Conservation (phyloP, 2,329 filamentous ascomycete genomes). For the Chrysoporthe puriensis region DNA sequence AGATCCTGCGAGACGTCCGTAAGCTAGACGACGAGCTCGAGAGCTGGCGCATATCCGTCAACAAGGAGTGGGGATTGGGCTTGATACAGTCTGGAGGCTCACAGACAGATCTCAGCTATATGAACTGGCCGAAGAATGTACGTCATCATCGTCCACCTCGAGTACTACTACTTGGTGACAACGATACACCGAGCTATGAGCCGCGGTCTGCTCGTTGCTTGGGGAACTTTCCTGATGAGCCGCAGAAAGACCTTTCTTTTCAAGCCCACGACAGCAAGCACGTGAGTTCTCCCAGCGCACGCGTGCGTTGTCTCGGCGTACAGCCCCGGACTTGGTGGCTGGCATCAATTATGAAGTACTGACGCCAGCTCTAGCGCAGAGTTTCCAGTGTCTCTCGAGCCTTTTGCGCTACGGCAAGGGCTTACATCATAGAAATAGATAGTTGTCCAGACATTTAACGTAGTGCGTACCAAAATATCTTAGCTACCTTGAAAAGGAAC, state of each 20-base stretch:
- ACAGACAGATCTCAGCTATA: background rate
- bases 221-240: slow-evolving; percentile 55
- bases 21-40: slow-evolving; percentile 62
- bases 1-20: slow-evolving; percentile 57
- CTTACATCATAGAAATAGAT: too few species aligned
- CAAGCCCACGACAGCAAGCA: too few species aligned
- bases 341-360: too few species aligned
- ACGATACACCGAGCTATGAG: slow-evolving; percentile 58
- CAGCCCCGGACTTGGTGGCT: too few species aligned
- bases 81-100: slow-evolving; percentile 35
- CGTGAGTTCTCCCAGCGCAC: too few species aligned
- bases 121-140: slow-evolving; percentile 44
- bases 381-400: too few species aligned
- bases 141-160: slow-evolving; percentile 52
- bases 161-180: slow-evolving; percentile 59
- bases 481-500: too few species aligned
- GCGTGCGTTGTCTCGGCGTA: too few species aligned
- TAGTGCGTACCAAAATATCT: too few species aligned
- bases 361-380: too few species aligned
- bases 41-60: slow-evolving; percentile 55
- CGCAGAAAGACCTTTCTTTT: background rate
- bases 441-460: too few species aligned
- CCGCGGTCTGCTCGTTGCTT: slow-evolving; percentile 46
- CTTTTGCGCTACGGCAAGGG: too few species aligned
- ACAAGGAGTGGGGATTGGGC: slow-evolving; percentile 48